Percentiles rank a stretch among this genome's conserved stretches.
These are phyloP conservation scores for Saposhnikovia divaricata DNA, from an alignment of 129 eudicot species.

Conservation along the genomic window DNA sequence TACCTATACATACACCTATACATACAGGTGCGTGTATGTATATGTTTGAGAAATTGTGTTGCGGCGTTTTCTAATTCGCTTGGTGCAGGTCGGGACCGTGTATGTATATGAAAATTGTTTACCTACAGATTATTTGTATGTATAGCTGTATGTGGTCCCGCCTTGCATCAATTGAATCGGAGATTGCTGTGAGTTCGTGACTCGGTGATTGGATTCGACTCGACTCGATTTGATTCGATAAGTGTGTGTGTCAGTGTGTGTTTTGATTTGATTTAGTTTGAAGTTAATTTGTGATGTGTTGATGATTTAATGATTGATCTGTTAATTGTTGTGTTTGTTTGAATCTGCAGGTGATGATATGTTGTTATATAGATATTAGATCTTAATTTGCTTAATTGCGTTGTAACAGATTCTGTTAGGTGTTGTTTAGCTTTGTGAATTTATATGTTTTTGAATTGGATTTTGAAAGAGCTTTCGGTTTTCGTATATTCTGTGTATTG, in stretches of 20 bases:
- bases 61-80: conserved; percentile 80
- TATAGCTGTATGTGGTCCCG: conserved; percentile 2
- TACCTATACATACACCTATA: background rate
- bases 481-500: background rate
- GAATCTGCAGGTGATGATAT: conserved; percentile 7
- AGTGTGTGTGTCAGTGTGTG: background rate
- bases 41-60: background rate
- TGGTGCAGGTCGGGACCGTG: conserved; percentile 98
- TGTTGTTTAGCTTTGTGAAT: background rate
- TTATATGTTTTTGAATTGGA: background rate
- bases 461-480: background rate
- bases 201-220: background rate
- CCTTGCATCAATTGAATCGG: conserved; percentile 16
- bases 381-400: too few relatives aligned
- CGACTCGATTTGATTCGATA: background rate
- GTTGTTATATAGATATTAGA: background rate
- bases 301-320: background rate
- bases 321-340: background rate
- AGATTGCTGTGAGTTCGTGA: background rate
- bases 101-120: background rate
- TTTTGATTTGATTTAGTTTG: background rate
- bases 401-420: too few relatives aligned
- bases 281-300: background rate
- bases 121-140: background rate
- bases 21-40: background rate